Base-by-base conservation (phyloP, 495 filamentous ascomycete genomes). In the Hypoxylon perforatum region DNA sequence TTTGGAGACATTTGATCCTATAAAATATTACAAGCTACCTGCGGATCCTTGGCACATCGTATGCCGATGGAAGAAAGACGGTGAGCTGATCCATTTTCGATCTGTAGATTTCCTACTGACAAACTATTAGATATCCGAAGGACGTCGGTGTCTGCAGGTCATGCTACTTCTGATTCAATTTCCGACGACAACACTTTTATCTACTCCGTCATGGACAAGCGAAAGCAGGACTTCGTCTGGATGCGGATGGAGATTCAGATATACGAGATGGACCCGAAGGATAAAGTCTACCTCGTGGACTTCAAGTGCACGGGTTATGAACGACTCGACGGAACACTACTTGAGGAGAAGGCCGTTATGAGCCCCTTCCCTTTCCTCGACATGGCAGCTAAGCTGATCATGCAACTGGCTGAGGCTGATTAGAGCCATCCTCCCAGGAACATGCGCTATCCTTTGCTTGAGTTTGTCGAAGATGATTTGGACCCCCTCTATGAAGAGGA, bases 241-340 rank as follows among this genome's bases (percentile, higher is more conserved):
- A 92, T 98, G 63, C 94, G 96, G 70, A 88, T 98, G 75, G 93
- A 95, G 53, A 96, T 99, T 57, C 95, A 99, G 75, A 88, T 99
- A 25, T 99, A 99, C 75, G 91, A 94, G 71, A 90, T 99, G 77
- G 95, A 99, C 76, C 87, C 88, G 38, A 69, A 69, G 25, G 65
- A 69, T 12, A 91, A 91, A 57, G 94, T 93, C 67, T 99, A 94
- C 76, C 90, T 98, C 65, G 95, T 99, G 22, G 95, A 99, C 75
- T 98, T 99, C 85, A 98, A 96, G 73, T 97, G 95, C 72, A 93
- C 94, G n/a, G 95, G 95, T 6, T 99, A 99, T 76, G 95, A 99
- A 77, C 90, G 91, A 36, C 68, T 78, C 2, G 80, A 85, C 11
- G 85, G 86, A 18, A 81, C 78, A 55, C 73, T 86, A 45, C 74